phyloP scores from a whole-genome alignment of 2,329 filamentous ascomycete species.

The Allantophomopsis cytisporea region DNA sequence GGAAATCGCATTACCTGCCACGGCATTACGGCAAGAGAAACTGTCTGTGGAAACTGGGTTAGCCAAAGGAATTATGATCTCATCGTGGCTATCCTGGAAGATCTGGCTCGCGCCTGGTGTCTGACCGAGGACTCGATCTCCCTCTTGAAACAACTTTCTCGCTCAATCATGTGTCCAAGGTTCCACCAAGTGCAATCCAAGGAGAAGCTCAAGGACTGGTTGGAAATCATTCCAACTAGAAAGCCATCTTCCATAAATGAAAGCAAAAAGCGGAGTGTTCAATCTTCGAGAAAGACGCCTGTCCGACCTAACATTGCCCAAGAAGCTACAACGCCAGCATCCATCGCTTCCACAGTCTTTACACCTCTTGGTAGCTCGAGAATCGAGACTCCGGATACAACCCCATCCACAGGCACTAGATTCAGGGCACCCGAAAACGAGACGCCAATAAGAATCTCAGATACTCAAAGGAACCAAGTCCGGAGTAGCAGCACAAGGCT shows the following conservation, averaged over 20 bases:
- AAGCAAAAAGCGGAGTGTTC: too few species aligned
- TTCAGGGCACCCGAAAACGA: too few species aligned
- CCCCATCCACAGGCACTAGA: too few species aligned
- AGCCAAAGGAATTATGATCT: not conserved
- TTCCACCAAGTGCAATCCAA: not conserved
- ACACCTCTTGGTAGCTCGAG: conserved; percentile 8
- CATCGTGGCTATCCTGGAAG: not conserved
- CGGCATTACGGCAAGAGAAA: not conserved
- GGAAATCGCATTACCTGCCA: not conserved
- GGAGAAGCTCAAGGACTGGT: not conserved
- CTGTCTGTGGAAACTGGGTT: not conserved
- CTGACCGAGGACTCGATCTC: too few species aligned
- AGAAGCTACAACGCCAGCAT: conserved; percentile 10
- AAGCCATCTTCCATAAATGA: not conserved
- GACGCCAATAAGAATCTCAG: too few species aligned
- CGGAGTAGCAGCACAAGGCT: too few species aligned
- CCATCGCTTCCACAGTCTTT: conserved; percentile 30
- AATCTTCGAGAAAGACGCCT: too few species aligned
- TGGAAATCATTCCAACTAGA: not conserved
- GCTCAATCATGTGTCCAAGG: not conserved
- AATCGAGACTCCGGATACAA: too few species aligned
- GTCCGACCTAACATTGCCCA: too few species aligned
- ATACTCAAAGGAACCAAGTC: too few species aligned
- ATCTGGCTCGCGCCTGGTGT: not conserved
- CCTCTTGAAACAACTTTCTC: not conserved